Conservation (phyloP, 441 rosid genomes). For the Syzygium malaccense region DNA sequence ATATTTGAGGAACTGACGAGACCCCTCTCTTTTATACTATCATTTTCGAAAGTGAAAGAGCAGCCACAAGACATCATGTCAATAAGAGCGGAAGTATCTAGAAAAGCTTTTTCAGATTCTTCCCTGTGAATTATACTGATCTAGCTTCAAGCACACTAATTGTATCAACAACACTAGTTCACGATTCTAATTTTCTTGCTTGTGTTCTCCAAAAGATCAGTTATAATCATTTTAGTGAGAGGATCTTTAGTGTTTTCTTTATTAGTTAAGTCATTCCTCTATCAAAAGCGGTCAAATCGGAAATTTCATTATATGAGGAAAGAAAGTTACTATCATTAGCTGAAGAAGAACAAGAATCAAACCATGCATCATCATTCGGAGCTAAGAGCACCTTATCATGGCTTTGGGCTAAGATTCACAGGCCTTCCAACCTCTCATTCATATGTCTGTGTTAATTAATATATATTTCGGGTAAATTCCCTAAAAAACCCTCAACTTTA, state of each 20-base stretch:
- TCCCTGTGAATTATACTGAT: conserved; percentile 2
- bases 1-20: conserved; percentile 1
- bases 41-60: not conserved
- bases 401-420: conserved; percentile 23
- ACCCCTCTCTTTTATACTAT: not conserved
- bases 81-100: not conserved
- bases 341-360: conserved; percentile 37
- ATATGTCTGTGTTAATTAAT: conserved; percentile 1
- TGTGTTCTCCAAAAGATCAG: not conserved
- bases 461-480: not conserved
- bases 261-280: not conserved
- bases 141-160: conserved; percentile 27
- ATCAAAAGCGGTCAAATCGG: conserved; percentile 34
- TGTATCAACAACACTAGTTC: not conserved
- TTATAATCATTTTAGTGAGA: not conserved
- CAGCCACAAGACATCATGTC: not conserved
- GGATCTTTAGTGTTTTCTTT: not conserved
- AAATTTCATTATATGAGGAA: conserved; percentile 24
- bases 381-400: conserved; percentile 24
- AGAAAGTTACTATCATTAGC: conserved; percentile 32
- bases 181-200: not conserved
- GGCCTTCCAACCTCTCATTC: not conserved
- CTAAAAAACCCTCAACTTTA: no score
- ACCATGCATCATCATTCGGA: conserved; percentile 7
- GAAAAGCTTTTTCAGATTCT: conserved; percentile 20